Conservation (phyloP, 2,329 filamentous ascomycete species). For the Colletotrichum destructivum region DNA sequence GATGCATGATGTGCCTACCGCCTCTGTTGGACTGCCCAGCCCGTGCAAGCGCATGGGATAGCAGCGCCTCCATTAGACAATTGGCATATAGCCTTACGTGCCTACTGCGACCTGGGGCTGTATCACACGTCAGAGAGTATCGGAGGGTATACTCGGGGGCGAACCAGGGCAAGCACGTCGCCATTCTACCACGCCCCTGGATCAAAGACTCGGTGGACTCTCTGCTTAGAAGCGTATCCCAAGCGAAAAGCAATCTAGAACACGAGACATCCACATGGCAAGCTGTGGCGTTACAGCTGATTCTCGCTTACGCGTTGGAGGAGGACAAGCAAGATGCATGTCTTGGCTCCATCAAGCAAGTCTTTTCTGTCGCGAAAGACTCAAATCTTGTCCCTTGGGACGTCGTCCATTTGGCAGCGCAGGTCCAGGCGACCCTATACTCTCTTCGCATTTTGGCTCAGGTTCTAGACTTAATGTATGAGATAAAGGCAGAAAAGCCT, state of each 20-base stretch:
- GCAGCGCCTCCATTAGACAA: constrained; percentile 64
- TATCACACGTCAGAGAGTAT: constrained; percentile 53
- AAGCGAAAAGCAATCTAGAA: constrained; percentile 44
- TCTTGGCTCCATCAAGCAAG: constrained; percentile 43
- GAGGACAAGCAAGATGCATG: constrained; percentile 52
- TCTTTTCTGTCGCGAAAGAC: constrained; percentile 37
- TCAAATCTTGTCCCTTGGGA: constrained; percentile 63
- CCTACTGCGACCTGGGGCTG: constrained; percentile 41
- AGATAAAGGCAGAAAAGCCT: constrained; percentile 18
- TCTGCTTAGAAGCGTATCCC: constrained; percentile 44
- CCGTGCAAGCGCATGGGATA: constrained; percentile 71
- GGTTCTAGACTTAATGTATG: constrained; percentile 56
- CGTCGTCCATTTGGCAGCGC: constrained; percentile 72
- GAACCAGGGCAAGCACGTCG: constrained; percentile 39
- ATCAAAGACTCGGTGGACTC: constrained; percentile 32
- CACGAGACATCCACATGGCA: constrained; percentile 41
- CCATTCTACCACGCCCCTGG: constrained; percentile 22
- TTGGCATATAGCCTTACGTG: constrained; percentile 67
- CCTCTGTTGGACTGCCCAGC: constrained; percentile 71
- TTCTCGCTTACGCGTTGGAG: constrained; percentile 40
- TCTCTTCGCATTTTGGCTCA: constrained; percentile 72
- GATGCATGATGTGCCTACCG: constrained; percentile 73
- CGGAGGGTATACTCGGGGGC: constrained; percentile 49
- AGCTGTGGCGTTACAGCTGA: constrained; percentile 38
- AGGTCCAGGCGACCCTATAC: constrained; percentile 73